Conservation (phyloP, 2,329 filamentous ascomycete genomes). For the Macrophomina phaseolina region DNA sequence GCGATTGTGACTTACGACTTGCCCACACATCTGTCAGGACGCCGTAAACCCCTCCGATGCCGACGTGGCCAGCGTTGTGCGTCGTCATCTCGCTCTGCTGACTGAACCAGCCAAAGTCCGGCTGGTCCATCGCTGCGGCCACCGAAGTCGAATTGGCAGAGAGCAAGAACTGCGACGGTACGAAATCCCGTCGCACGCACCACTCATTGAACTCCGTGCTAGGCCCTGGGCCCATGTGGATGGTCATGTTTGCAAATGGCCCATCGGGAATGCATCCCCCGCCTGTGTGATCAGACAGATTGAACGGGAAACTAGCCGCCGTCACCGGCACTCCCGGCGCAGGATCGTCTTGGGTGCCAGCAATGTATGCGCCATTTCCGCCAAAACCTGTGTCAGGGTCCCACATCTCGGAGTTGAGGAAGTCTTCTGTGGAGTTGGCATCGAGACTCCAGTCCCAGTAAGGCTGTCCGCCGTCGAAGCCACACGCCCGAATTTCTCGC, state of each 20-base stretch:
- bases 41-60: conserved; percentile 38
- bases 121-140: too few relatives aligned
- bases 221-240: conserved; percentile 48
- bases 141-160: conserved; percentile 10
- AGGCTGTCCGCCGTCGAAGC: conserved; percentile 14
- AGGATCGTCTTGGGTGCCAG: neutral
- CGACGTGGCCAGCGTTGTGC: conserved; percentile 55
- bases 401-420: conserved; percentile 19
- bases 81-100: too few relatives aligned
- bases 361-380: conserved; percentile 15
- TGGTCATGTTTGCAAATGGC: conserved; percentile 55
- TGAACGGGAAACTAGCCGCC: neutral
- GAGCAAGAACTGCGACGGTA: neutral
- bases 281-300: conserved; percentile 39
- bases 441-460: conserved; percentile 28
- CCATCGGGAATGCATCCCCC: conserved; percentile 61
- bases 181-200: too few relatives aligned
- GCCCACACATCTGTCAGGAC: conserved; percentile 11
- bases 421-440: neutral
- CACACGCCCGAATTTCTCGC: conserved; percentile 7
- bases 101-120: too few relatives aligned
- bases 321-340: too few relatives aligned
- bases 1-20: neutral
- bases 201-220: too few relatives aligned
- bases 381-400: conserved; percentile 25